A percentile compares a stretch with the other conserved stretches of the same genome.
Evolutionary conservation across 345 rosid genomes (phyloP).

Genomic region (Conringia planisiliqua): DNA sequence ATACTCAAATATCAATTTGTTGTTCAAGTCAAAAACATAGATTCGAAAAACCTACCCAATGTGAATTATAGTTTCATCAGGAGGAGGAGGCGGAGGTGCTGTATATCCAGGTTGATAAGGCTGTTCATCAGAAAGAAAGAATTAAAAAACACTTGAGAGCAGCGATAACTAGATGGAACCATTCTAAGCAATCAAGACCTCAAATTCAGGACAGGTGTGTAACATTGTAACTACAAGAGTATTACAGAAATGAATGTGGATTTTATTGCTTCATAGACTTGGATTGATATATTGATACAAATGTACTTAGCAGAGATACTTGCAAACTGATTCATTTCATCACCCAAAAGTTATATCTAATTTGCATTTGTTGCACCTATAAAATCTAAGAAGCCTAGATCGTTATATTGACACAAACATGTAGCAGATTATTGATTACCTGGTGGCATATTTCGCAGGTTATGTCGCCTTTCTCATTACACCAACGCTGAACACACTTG

Average conservation of each 20-base stretch:
- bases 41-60: conserved; percentile 56
- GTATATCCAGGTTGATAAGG: conserved; percentile 87
- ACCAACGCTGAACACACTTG: conserved; percentile 98
- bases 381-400: background rate
- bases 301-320: background rate
- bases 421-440: conserved; percentile 40
- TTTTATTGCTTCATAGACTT: background rate
- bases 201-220: background rate
- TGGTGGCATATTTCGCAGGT: conserved; percentile 95
- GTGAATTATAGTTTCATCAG: conserved; percentile 73
- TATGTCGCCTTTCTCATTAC: conserved; percentile 89
- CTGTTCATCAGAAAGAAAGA: conserved; percentile 30
- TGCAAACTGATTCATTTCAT: background rate
- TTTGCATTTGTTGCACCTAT: background rate
- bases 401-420: background rate
- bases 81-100: conserved; percentile 61
- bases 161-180: background rate
- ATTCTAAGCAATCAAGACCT: background rate
- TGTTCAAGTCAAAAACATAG: background rate
- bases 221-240: background rate
- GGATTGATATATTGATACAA: background rate
- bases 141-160: background rate
- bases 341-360: background rate
- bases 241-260: background rate
- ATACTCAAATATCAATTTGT: background rate